A percentile compares a stretch with the other conserved stretches of the same genome.
Conservation (phyloP, 345 rosid genomes). For the Litchi chinensis region DNA sequence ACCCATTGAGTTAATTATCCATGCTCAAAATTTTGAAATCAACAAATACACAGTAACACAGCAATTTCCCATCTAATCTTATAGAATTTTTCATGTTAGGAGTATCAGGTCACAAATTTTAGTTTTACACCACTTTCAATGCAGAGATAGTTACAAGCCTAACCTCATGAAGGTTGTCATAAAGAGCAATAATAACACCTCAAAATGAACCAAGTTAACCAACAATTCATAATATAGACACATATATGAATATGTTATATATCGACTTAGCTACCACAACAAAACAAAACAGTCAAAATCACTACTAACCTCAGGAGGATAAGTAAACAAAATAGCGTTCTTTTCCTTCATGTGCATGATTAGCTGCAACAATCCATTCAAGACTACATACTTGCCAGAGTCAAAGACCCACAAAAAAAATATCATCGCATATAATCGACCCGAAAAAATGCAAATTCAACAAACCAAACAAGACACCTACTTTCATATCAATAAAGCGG, state of each 20-base stretch:
- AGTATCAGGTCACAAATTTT: neutral
- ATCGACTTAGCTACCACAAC: neutral
- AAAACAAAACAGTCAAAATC: constrained; percentile 1
- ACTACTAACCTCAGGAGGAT: constrained; percentile 76
- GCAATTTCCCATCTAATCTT: neutral
- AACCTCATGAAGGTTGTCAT: neutral
- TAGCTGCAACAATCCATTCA: constrained; percentile 87
- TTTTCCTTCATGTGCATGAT: constrained; percentile 82
- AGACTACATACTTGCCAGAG: constrained; percentile 83
- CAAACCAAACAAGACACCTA: neutral
- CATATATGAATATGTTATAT: neutral
- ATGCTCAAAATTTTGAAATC: neutral
- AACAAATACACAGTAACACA: neutral
- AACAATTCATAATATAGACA: neutral
- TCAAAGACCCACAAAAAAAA: constrained; percentile 51
- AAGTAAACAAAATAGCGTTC: constrained; percentile 86
- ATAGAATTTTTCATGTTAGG: neutral
- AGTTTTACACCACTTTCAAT: neutral
- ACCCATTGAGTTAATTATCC: neutral
- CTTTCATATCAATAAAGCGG: neutral
- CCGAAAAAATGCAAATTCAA: neutral
- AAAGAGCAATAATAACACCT: too few relatives aligned
- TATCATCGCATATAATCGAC: neutral
- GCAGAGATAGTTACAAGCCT: neutral
- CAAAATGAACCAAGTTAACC: neutral